These are phyloP conservation scores for Penicillium pulvis DNA, from an alignment of 495 filamentous ascomycete genomes.

Conservation along the genomic window DNA sequence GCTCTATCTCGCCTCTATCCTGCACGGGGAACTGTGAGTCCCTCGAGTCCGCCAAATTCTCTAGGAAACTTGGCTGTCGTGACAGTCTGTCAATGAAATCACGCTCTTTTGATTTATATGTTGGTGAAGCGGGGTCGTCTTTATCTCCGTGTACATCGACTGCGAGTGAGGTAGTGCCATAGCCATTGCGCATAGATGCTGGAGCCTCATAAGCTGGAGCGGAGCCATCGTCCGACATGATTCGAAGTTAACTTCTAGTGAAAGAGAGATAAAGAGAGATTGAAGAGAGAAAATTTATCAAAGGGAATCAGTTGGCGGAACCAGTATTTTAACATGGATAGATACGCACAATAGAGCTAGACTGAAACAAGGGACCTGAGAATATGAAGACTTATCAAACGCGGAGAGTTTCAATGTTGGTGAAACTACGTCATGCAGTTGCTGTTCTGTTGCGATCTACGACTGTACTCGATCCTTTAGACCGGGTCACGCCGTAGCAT, in stretches of 20 bases:
- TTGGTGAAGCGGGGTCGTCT: constrained; percentile 2
- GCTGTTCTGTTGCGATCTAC: too few relatives aligned
- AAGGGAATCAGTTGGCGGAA: not conserved
- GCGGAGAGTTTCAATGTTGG: not conserved
- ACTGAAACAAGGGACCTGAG: not conserved
- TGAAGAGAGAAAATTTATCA: not conserved
- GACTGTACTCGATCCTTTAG: too few relatives aligned
- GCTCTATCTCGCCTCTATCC: constrained; percentile 40
- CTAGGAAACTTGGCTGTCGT: constrained; percentile 41
- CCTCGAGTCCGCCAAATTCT: constrained; percentile 37
- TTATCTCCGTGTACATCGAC: constrained; percentile 16
- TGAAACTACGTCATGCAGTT: not conserved
- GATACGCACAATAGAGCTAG: too few relatives aligned
- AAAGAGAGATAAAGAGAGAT: not conserved
- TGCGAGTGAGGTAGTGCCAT: constrained; percentile 1
- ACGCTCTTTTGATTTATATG: constrained; percentile 26
- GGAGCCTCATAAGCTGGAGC: not conserved
- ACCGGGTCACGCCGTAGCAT: not conserved
- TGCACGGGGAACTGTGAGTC: constrained; percentile 39
- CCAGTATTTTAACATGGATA: too few relatives aligned
- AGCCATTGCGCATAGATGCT: constrained; percentile 19
- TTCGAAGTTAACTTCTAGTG: not conserved
- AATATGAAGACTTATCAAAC: not conserved
- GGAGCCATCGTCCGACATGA: not conserved
- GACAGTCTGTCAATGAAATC: constrained; percentile 30